Conservation (phyloP, 2,329 filamentous ascomycete species). For the Paraconiothyrium sp. region DNA sequence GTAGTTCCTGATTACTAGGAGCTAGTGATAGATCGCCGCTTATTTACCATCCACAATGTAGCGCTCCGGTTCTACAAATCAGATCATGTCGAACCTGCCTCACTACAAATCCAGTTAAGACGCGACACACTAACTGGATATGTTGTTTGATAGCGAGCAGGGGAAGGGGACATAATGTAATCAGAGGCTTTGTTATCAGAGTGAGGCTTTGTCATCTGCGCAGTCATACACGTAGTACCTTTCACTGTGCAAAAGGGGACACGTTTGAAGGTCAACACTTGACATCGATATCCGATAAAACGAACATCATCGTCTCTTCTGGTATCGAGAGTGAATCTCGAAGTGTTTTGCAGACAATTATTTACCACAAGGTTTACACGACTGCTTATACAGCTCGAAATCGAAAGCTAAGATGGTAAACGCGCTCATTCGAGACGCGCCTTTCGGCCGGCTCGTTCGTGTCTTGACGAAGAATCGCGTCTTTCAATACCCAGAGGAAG, state of each 20-base stretch:
- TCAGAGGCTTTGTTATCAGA: not conserved
- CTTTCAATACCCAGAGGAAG: constrained; percentile 58
- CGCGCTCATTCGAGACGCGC: constrained; percentile 55
- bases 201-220: not conserved
- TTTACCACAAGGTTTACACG: not conserved
- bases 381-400: not conserved
- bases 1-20: not conserved
- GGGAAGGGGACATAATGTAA: not conserved
- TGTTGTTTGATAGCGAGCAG: not conserved
- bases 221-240: not conserved
- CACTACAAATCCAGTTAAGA: too few relatives aligned
- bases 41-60: not conserved
- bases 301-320: not conserved
- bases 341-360: not conserved
- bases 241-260: not conserved
- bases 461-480: constrained; percentile 54
- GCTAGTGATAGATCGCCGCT: not conserved
- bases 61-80: not conserved
- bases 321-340: not conserved
- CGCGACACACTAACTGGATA: not conserved
- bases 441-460: constrained; percentile 59
- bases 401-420: constrained; percentile 30
- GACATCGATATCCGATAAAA: not conserved
- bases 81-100: not conserved
- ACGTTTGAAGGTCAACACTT: not conserved